A percentile compares a stretch with the other conserved stretches of the same genome.
Conservation (phyloP, 176 grass and related monocot species). For the Avena insularis region DNA sequence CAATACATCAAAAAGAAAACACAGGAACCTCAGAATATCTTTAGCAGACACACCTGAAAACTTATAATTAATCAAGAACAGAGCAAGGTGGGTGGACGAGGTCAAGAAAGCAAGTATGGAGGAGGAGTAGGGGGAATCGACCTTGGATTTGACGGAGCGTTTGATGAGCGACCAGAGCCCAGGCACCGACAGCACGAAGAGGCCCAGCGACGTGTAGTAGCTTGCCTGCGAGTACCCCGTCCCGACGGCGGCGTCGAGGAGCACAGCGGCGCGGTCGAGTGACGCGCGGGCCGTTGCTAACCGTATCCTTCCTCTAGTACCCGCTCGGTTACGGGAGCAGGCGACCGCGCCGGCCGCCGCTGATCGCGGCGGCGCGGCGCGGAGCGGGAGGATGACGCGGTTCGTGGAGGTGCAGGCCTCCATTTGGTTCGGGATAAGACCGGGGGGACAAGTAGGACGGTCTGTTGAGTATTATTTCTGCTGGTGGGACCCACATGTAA, state of each 20-base stretch:
- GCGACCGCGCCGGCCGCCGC: conserved; percentile 10
- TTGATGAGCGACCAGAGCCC: conserved; percentile 98
- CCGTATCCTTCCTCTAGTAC: background rate
- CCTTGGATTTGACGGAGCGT: conserved; percentile 99
- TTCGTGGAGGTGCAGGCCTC: conserved; percentile 40
- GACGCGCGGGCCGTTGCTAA: conserved; percentile 49
- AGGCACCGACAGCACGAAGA: conserved; percentile 97
- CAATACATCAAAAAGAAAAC: background rate
- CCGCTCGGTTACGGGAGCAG: background rate
- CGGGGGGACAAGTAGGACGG: background rate
- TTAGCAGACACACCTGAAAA: background rate
- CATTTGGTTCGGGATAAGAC: conserved; percentile 37
- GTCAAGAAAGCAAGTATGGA: background rate
- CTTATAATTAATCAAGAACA: background rate
- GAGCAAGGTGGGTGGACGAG: background rate
- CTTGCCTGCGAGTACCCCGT: conserved; percentile 92
- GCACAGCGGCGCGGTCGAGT: conserved; percentile 55
- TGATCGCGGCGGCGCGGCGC: conserved; percentile 26
- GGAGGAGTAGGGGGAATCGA: conserved; percentile 1
- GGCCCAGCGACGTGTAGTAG: conserved; percentile 96
- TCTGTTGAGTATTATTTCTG: conserved; percentile 2
- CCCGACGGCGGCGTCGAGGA: conserved; percentile 59
- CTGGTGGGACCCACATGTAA: background rate
- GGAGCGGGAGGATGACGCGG: conserved; percentile 43
- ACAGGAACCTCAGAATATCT: background rate